A percentile compares a stretch with the other conserved stretches of the same genome.
These are phyloP conservation scores for Williopsis jadinii DNA, from an alignment of 1,139 yeast genomes.

Conservation along the genomic window DNA sequence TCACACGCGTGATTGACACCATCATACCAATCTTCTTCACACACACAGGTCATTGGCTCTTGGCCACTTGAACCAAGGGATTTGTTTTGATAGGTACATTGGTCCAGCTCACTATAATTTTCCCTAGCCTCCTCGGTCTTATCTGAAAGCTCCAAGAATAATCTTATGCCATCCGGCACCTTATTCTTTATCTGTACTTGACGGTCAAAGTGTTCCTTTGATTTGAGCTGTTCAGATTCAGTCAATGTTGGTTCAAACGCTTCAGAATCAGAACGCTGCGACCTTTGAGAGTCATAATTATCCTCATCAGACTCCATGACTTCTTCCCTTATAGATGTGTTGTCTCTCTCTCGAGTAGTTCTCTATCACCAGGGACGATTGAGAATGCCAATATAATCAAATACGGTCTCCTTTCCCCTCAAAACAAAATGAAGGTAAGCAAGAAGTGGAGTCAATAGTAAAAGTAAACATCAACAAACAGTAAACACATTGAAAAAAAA, in stretches of 20 bases:
- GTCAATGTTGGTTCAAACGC: slow-evolving; percentile 12
- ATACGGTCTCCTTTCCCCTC: too few relatives aligned
- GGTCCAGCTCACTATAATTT: slow-evolving; percentile 48
- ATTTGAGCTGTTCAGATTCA: slow-evolving; percentile 15
- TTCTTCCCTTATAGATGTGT: too few relatives aligned
- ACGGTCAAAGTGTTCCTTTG: slow-evolving; percentile 12
- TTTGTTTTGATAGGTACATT: slow-evolving; percentile 57
- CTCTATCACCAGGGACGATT: too few relatives aligned
- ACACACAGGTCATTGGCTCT: slow-evolving; percentile 88
- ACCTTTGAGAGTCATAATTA: neutral
- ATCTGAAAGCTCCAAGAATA: slow-evolving; percentile 45
- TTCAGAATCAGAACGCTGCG: slow-evolving; percentile 2
- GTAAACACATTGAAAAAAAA: too few relatives aligned
- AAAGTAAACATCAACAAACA: too few relatives aligned
- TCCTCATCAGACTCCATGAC: slow-evolving; percentile 1
- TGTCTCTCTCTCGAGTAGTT: too few relatives aligned
- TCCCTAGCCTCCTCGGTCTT: slow-evolving; percentile 65
- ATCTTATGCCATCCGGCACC: slow-evolving; percentile 18
- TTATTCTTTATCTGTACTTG: slow-evolving; percentile 14
- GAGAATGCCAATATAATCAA: too few relatives aligned
- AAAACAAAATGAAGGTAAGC: too few relatives aligned
- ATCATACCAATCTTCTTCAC: slow-evolving; percentile 36
- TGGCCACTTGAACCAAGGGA: slow-evolving; percentile 61
- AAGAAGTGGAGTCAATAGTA: too few relatives aligned
- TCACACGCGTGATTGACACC: slow-evolving; percentile 67